Percentiles rank a stretch among this genome's conserved stretches.
Conservation (phyloP, 2,329 filamentous ascomycete species). For the Magnaporthiopsis rhizophila region DNA sequence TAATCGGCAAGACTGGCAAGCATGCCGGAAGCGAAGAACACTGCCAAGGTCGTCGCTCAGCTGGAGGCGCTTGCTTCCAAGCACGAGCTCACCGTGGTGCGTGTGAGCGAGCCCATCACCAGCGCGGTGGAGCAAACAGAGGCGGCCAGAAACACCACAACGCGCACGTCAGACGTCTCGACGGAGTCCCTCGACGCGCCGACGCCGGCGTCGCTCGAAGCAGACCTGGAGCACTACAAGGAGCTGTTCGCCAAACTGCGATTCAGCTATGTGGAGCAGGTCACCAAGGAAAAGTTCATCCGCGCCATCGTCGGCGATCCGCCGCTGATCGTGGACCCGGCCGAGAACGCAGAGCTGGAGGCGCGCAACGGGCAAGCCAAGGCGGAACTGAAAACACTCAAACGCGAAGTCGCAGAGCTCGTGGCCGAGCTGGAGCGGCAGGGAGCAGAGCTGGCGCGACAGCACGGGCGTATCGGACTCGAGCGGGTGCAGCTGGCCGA, state of each 20-base stretch:
- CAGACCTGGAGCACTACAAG: conserved; percentile 83
- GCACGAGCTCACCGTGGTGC: conserved; percentile 64
- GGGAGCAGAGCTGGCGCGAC: conserved; percentile 48
- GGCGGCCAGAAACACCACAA: conserved; percentile 26
- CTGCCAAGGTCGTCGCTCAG: conserved; percentile 5
- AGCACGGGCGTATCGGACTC: conserved; percentile 40
- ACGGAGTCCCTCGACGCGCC: conserved; percentile 55
- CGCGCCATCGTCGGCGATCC: conserved; percentile 86
- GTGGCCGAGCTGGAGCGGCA: conserved; percentile 63
- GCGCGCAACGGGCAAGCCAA: conserved; percentile 58
- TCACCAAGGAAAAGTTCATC: conserved; percentile 97
- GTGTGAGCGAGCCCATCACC: conserved; percentile 67
- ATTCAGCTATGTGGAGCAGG: conserved; percentile 96
- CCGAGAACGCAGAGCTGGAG: conserved; percentile 76
- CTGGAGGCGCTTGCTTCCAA: conserved; percentile 3
- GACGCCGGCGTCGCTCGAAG: conserved; percentile 69
- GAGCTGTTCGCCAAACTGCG: conserved; percentile 93
- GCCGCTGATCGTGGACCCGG: conserved; percentile 71
- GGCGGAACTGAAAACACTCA: conserved; percentile 67
- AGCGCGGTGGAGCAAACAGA: conserved; percentile 35
- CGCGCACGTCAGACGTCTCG: conserved; percentile 66
- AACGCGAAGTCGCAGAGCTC: conserved; percentile 68
- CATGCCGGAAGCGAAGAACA: not conserved
- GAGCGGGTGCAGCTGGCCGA: conserved; percentile 41
- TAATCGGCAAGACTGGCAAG: too few relatives aligned